A percentile compares a stretch with the other conserved stretches of the same genome.
Evolutionary conservation across 129 eudicot genomes (phyloP).

Genomic region (Escallonia rubra): DNA sequence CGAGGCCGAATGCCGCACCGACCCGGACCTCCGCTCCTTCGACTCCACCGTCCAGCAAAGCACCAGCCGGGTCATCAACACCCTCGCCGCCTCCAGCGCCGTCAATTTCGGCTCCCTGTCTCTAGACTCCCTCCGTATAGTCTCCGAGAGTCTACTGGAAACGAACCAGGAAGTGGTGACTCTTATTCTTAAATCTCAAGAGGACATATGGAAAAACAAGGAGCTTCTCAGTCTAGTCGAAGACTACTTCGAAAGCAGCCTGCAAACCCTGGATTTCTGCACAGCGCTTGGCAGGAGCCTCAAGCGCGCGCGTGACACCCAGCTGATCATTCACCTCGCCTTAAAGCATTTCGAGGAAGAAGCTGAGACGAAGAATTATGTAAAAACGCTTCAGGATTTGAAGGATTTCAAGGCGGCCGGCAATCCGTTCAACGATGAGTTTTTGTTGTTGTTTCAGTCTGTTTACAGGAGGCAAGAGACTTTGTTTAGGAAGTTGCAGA

Average conservation of each 20-base stretch:
- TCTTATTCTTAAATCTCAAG: slow-evolving; percentile 40
- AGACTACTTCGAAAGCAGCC: slow-evolving; percentile 58
- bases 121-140: slow-evolving; percentile 57
- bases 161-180: slow-evolving; percentile 65
- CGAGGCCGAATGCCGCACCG: slow-evolving; percentile 55
- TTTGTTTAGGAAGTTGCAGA: slow-evolving; percentile 47
- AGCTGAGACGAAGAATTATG: slow-evolving; percentile 17
- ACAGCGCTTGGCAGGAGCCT: slow-evolving; percentile 43
- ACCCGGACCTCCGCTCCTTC: slow-evolving; percentile 59
- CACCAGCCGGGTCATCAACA: slow-evolving; percentile 51
- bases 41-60: slow-evolving; percentile 49
- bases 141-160: slow-evolving; percentile 49
- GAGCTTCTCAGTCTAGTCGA: slow-evolving; percentile 51
- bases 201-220: slow-evolving; percentile 59
- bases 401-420: slow-evolving; percentile 38
- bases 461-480: slow-evolving; percentile 37
- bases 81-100: slow-evolving; percentile 57
- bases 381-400: slow-evolving; percentile 38
- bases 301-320: slow-evolving; percentile 51
- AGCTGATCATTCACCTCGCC: slow-evolving; percentile 37
- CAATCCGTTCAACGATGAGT: slow-evolving; percentile 47
- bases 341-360: slow-evolving; percentile 42
- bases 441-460: slow-evolving; percentile 38
- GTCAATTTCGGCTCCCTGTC: slow-evolving; percentile 58
- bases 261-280: slow-evolving; percentile 53